A percentile compares a stretch with the other conserved stretches of the same genome.
Conservation (phyloP, 2,329 filamentous ascomycete genomes). For the Fusarium phyllophilum region DNA sequence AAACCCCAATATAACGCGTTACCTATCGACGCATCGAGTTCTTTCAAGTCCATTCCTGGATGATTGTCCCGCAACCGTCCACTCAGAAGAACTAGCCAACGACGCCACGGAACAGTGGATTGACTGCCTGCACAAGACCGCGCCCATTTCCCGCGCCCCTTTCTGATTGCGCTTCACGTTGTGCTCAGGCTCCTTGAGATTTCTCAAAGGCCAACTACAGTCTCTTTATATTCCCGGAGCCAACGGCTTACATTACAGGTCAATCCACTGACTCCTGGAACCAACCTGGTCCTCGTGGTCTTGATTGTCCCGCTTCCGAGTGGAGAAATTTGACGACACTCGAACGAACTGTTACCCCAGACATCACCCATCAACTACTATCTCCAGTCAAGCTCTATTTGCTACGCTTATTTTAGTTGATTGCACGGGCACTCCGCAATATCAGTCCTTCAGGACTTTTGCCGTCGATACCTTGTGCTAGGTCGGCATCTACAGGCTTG, state of each 20-base stretch:
- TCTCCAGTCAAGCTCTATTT: constrained; percentile 15
- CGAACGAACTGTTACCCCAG: constrained; percentile 34
- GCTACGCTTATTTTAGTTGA: not conserved
- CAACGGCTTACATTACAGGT: constrained; percentile 1
- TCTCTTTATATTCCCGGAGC: constrained; percentile 9
- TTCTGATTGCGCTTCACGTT: constrained; percentile 21
- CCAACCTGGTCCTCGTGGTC: constrained; percentile 30
- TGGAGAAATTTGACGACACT: constrained; percentile 43
- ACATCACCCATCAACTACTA: constrained; percentile 21
- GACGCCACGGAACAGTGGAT: constrained; percentile 31
- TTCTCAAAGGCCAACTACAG: not conserved
- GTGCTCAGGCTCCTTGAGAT: constrained; percentile 1
- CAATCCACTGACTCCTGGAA: constrained; percentile 22
- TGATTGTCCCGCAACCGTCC: constrained; percentile 37
- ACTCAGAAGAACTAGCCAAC: constrained; percentile 31
- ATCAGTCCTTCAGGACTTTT: not conserved
- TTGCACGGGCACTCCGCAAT: not conserved
- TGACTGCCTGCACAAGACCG: constrained; percentile 26
- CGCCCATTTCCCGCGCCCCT: constrained; percentile 27
- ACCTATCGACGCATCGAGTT: constrained; percentile 22
- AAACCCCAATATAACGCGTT: not conserved
- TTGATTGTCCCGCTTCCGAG: constrained; percentile 32
- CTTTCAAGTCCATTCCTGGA: constrained; percentile 25
- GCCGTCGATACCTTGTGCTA: not conserved
- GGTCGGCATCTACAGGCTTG: not conserved